Evolutionary conservation across 441 rosid species (phyloP).

Genomic region (Capsella rubella): DNA sequence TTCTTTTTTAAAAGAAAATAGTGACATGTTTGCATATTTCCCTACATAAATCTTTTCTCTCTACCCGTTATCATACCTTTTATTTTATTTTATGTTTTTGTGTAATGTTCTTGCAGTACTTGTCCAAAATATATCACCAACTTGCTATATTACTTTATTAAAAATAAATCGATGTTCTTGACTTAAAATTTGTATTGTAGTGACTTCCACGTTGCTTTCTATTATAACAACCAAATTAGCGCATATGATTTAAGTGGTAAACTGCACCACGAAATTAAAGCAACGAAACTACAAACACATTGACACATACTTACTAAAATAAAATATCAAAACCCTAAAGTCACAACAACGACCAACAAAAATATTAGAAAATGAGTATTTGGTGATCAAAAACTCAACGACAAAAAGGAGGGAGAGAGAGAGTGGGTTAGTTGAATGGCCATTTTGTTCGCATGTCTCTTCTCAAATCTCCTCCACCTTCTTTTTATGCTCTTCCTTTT

Average conservation of each 20-base stretch:
- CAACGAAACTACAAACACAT: neutral
- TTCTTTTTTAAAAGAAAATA: neutral
- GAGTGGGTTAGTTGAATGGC: conserved; percentile 51
- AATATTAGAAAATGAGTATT: conserved; percentile 5
- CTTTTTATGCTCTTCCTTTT: conserved; percentile 41
- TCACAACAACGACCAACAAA: conserved; percentile 32
- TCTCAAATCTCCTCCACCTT: conserved; percentile 45
- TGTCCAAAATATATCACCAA: conserved; percentile 27
- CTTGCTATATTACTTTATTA: neutral
- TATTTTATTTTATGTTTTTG: neutral
- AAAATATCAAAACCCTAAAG: neutral
- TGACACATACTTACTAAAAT: neutral
- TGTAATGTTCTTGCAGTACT: neutral
- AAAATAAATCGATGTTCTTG: neutral
- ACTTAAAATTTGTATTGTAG: conserved; percentile 26
- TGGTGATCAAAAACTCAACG: conserved; percentile 46
- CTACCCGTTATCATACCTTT: neutral
- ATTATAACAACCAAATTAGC: neutral
- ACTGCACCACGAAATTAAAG: conserved; percentile 41
- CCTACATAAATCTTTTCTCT: conserved; percentile 27
- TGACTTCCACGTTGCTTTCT: conserved; percentile 42
- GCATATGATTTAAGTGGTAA: conserved; percentile 31
- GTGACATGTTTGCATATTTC: conserved; percentile 27
- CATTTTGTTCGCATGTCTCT: conserved; percentile 48
- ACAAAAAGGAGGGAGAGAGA: conserved; percentile 32